Evolutionary conservation across 1,139 yeast species (phyloP).

Genomic region (Yamadazyma pseudoaaseri): DNA sequence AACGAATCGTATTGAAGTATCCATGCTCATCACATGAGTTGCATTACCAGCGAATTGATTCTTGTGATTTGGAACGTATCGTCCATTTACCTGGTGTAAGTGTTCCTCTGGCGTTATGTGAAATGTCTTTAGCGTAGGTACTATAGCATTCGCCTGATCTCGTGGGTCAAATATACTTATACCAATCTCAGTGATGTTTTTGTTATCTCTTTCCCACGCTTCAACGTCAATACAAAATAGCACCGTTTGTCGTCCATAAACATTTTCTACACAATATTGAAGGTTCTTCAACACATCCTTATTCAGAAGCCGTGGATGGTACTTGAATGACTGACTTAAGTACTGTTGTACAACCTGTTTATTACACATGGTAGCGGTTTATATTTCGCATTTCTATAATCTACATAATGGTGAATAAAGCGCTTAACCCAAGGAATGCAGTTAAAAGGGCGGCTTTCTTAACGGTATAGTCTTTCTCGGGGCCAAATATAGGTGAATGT

Average conservation of each 20-base stretch:
- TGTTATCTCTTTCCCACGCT: constrained; percentile 53
- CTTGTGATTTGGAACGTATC: constrained; percentile 62
- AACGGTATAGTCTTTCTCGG: constrained; percentile 13
- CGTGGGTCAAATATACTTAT: constrained; percentile 64
- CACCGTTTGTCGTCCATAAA: constrained; percentile 31
- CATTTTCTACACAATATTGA: constrained; percentile 12
- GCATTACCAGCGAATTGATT: constrained; percentile 55
- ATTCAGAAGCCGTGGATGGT: constrained; percentile 14
- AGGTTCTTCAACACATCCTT: constrained; percentile 14
- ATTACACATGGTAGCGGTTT: too few species aligned
- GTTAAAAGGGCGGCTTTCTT: constrained; percentile 13
- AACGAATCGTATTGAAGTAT: constrained; percentile 37
- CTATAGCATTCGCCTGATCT: constrained; percentile 33
- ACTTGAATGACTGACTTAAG: not conserved
- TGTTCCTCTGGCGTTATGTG: constrained; percentile 62
- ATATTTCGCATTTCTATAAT: too few species aligned
- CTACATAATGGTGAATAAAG: constrained; percentile 12
- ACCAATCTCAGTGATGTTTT: constrained; percentile 64
- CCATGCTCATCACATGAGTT: constrained; percentile 41
- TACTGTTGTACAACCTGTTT: too few species aligned
- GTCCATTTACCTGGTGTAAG: constrained; percentile 47
- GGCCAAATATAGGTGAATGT: constrained; percentile 7
- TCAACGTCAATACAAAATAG: constrained; percentile 64
- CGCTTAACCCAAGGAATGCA: constrained; percentile 13
- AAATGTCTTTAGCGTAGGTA: constrained; percentile 46